Base-by-base conservation (phyloP, 1,284 basidiomycete species). In the Ustilago sp. region DNA sequence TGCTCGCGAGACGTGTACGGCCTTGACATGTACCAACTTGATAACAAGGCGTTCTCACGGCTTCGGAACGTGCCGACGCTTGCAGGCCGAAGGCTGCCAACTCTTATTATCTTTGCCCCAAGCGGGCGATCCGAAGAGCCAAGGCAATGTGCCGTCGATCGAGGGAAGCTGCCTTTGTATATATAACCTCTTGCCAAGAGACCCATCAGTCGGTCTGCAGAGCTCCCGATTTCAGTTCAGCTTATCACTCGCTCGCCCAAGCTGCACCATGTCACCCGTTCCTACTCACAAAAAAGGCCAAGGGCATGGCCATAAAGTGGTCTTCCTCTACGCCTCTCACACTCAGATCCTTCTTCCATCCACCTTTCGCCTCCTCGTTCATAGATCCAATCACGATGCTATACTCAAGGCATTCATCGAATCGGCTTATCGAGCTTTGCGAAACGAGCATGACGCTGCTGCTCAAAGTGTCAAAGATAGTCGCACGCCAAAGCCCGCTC, bases 351-450 rank as follows among this genome's bases (percentile, higher is more conserved):
- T 76, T 2, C 54, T 51, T 23, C 51, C 68, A 9, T 51, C 65
- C 41, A 71, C 74, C 4, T 68, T 76, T 17, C 58, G 56, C 8
- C 65, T 76, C 13, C 51, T 76, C 1, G 31, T 50, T 15, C 59
- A 53, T n/a, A 55, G 50, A n/a, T 63, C 74, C 12, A 8, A 36
- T n/a, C 59, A 73, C 47, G 67, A 77, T 45, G 56, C 56, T 32
- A 36, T 60, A 4, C 69, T 77, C 51, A 62, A 48, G 31, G 64
- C 71, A 6, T 77, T 70, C 41, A 36, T 73, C 13, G 52, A 74
- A 17, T 58, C 75, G 4, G 68, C 68, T 6, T 74, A 68, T 43
- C 55, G 60, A 7, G 61, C 64, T 2, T 41, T 74, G 53, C 59
- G 39, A 15, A 7, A 47, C 32, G 70, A 68, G 12, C 41, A 35